Evolutionary conservation across 345 rosid species (phyloP).

Genomic region (Syzygium aqueum): DNA sequence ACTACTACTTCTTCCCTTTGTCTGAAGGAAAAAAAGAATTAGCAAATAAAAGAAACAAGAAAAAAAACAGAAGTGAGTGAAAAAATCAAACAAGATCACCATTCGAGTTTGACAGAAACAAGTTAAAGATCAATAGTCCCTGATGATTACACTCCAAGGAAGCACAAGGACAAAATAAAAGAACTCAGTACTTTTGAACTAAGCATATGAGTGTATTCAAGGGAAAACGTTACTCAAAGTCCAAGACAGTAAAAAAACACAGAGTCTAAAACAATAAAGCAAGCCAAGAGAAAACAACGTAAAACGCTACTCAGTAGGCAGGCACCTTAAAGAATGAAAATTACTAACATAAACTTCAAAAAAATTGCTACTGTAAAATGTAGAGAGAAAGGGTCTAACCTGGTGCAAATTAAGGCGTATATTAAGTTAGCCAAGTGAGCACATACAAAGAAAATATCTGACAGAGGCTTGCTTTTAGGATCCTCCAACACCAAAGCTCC

Average conservation of each 20-base stretch:
- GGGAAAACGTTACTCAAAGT: neutral
- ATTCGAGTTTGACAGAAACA: neutral
- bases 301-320: neutral
- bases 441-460: conserved; percentile 57
- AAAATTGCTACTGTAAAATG: neutral
- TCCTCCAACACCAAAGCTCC: conserved; percentile 30
- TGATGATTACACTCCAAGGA: neutral
- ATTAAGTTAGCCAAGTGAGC: conserved; percentile 62
- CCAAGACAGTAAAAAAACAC: neutral
- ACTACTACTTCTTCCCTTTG: conserved; percentile 43
- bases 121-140: neutral
- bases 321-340: neutral
- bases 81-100: neutral
- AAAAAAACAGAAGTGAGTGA: neutral
- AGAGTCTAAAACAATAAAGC: neutral
- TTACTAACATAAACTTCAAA: neutral
- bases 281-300: neutral
- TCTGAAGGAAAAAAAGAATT: conserved; percentile 29
- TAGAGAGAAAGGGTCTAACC: conserved; percentile 33
- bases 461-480: conserved; percentile 39
- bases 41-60: neutral
- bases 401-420: conserved; percentile 41
- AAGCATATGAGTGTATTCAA: neutral
- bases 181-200: neutral
- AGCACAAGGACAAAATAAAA: neutral